phyloP scores from a whole-genome alignment of 495 filamentous ascomycete species.

The Talaromyces stipitatus region DNA sequence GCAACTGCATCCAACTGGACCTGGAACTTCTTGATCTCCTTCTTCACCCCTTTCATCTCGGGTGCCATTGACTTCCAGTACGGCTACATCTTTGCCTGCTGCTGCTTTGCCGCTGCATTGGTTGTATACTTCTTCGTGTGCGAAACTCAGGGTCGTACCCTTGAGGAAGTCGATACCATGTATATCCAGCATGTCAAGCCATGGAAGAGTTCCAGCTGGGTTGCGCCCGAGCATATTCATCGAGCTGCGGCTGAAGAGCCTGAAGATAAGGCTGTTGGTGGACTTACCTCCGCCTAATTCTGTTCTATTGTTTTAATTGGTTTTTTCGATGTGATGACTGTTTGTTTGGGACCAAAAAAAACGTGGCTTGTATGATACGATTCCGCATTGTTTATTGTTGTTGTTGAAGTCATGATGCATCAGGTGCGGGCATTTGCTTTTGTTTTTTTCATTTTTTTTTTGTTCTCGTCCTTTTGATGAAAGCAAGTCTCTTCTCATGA shows the following conservation, averaged over 20 bases:
- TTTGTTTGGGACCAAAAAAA: too few relatives aligned
- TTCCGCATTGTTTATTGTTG: neutral
- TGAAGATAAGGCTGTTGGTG: too few relatives aligned
- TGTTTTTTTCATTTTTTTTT: neutral
- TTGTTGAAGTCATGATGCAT: neutral
- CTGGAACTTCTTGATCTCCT: conserved; percentile 82
- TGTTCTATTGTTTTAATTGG: too few relatives aligned
- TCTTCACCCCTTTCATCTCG: conserved; percentile 76
- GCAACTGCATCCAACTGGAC: conserved; percentile 81
- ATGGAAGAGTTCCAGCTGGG: conserved; percentile 57
- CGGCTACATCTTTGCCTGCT: conserved; percentile 73
- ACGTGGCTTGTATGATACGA: neutral
- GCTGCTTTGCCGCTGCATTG: conserved; percentile 54
- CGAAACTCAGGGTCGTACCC: conserved; percentile 57
- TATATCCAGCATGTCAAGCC: conserved; percentile 63
- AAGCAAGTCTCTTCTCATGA: too few relatives aligned
- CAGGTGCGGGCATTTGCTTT: neutral
- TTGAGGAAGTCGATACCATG: conserved; percentile 84
- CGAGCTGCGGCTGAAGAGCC: conserved; percentile 9
- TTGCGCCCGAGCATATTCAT: conserved; percentile 33
- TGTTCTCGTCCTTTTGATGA: too few relatives aligned
- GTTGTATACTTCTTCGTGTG: conserved; percentile 74
- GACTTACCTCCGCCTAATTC: too few relatives aligned
- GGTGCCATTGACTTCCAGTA: conserved; percentile 62
- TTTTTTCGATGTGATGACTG: too few relatives aligned